These are phyloP conservation scores for Yarrowia deformans DNA, from an alignment of 805 yeast species.

Conservation along the genomic window DNA sequence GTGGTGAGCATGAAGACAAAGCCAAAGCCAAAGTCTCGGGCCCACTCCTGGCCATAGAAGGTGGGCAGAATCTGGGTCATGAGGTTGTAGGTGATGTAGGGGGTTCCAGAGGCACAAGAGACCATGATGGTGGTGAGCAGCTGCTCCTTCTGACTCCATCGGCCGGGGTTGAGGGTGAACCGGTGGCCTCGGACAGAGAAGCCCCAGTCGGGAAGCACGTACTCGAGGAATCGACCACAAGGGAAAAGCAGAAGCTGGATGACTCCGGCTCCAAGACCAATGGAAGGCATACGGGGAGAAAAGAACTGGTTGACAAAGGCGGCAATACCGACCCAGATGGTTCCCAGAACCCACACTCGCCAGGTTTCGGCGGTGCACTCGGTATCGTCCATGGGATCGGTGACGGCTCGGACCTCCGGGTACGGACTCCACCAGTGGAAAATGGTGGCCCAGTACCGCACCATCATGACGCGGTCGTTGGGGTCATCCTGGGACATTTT, in stretches of 20 bases:
- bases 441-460: constrained; percentile 43
- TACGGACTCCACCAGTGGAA: constrained; percentile 57
- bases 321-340: constrained; percentile 59
- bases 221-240: constrained; percentile 57
- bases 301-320: constrained; percentile 65
- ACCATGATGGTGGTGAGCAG: constrained; percentile 61
- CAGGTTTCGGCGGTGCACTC: constrained; percentile 56
- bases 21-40: constrained; percentile 58
- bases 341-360: constrained; percentile 54
- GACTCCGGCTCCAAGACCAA: constrained; percentile 55
- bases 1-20: constrained; percentile 61
- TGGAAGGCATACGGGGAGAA: constrained; percentile 61
- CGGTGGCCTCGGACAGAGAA: constrained; percentile 53
- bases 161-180: constrained; percentile 64
- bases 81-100: constrained; percentile 44
- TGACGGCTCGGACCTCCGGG: constrained; percentile 66
- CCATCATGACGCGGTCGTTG: constrained; percentile 9
- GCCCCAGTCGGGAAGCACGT: constrained; percentile 57
- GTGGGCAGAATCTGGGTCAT: constrained; percentile 48
- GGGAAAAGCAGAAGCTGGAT: constrained; percentile 60
- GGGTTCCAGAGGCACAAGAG: constrained; percentile 45
- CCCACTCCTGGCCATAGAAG: constrained; percentile 48
- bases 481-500: constrained; percentile 13
- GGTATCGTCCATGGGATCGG: constrained; percentile 60
- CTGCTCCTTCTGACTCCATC: constrained; percentile 71